Percentiles rank a stretch among this genome's conserved stretches.
Conservation (phyloP, 768 basidiomycete genomes). For the Cystofilobasidium macerans region DNA sequence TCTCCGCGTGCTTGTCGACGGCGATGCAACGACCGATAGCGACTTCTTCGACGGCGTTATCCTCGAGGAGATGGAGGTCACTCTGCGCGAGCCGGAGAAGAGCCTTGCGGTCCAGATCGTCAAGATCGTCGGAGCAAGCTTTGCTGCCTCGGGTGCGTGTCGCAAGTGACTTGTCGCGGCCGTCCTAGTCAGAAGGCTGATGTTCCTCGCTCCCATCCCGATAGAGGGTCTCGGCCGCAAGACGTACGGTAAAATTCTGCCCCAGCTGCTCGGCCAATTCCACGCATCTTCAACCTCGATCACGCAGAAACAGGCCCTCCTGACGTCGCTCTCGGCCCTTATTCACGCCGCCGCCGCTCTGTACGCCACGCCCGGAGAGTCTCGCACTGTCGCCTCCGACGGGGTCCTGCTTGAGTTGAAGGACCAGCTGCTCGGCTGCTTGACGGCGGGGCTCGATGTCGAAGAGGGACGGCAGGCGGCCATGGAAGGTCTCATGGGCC, state of each 20-base stretch:
- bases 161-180: neutral
- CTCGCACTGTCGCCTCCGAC: slow-evolving; percentile 27
- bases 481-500: neutral
- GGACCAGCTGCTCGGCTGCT: slow-evolving; percentile 54
- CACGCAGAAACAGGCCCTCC: neutral
- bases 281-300: slow-evolving; percentile 33
- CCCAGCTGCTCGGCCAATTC: slow-evolving; percentile 68
- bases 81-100: slow-evolving; percentile 84
- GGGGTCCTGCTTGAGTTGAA: slow-evolving; percentile 50
- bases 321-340: slow-evolving; percentile 43
- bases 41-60: slow-evolving; percentile 60
- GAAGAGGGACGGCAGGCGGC: slow-evolving; percentile 4
- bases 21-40: neutral
- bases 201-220: neutral
- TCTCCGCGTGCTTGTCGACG: slow-evolving; percentile 38
- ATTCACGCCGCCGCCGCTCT: slow-evolving; percentile 44
- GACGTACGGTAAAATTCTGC: slow-evolving; percentile 56
- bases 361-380: slow-evolving; percentile 27
- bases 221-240: slow-evolving; percentile 59
- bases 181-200: too few species aligned
- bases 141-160: slow-evolving; percentile 64
- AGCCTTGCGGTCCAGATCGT: slow-evolving; percentile 78
- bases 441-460: slow-evolving; percentile 24
- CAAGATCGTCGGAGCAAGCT: slow-evolving; percentile 65
- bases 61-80: slow-evolving; percentile 65